Conservation (phyloP, 805 yeast genomes). For the Alloascoidea africana region DNA sequence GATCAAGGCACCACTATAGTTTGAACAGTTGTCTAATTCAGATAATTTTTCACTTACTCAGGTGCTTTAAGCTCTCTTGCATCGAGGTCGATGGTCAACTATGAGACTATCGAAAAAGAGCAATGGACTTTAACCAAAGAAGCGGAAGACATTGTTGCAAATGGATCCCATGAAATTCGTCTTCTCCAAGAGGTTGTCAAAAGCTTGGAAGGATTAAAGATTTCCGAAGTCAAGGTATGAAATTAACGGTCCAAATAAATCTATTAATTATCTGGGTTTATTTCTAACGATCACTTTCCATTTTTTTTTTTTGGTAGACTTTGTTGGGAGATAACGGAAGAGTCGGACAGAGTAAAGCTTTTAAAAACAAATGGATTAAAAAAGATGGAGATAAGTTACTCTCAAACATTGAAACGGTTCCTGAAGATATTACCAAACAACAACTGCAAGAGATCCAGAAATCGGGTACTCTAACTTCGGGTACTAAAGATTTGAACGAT, state of each 20-base stretch:
- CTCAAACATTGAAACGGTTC: constrained; percentile 29
- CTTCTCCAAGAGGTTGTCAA: constrained; percentile 60
- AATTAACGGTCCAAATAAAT: constrained; percentile 89
- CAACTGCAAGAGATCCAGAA: constrained; percentile 41
- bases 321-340: constrained; percentile 18
- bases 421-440: constrained; percentile 52
- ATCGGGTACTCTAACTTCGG: constrained; percentile 35
- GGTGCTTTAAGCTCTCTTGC: constrained; percentile 79
- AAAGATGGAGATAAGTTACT: constrained; percentile 76
- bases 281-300: no score
- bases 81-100: constrained; percentile 70
- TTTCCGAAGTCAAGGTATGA: constrained; percentile 43
- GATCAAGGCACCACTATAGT: neutral
- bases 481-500: constrained; percentile 60
- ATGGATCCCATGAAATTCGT: constrained; percentile 87
- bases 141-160: constrained; percentile 59
- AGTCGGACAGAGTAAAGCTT: constrained; percentile 94
- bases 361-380: constrained; percentile 91
- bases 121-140: constrained; percentile 64
- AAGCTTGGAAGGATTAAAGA: constrained; percentile 65
- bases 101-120: constrained; percentile 60
- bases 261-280: no score
- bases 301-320: no score
- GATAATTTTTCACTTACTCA: neutral
- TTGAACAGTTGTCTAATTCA: neutral